phyloP scores from a whole-genome alignment of 176 grass and related monocot species.

The Areca catechu region DNA sequence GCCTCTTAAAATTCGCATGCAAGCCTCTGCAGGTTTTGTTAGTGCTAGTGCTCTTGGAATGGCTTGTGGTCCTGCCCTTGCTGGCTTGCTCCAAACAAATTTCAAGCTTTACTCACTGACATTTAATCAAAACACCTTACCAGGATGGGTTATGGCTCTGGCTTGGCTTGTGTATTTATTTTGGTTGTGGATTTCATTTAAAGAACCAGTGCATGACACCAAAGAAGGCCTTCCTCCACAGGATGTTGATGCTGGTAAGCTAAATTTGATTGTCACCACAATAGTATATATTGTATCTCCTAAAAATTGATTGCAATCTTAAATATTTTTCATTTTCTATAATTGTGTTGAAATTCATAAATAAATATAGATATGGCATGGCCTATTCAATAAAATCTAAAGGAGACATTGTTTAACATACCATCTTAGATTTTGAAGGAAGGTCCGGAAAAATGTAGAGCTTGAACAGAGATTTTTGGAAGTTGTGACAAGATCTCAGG shows the following conservation, averaged over 20 bases:
- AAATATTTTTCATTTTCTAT: too few relatives aligned
- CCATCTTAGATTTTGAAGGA: too few relatives aligned
- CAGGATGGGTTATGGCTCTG: conserved; percentile 79
- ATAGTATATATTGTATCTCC: too few relatives aligned
- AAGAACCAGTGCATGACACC: conserved; percentile 42
- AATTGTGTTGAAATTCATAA: too few relatives aligned
- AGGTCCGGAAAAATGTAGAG: too few relatives aligned
- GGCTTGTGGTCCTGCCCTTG: conserved; percentile 83
- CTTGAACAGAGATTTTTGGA: too few relatives aligned
- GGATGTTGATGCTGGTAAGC: conserved; percentile 39
- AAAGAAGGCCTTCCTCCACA: conserved; percentile 22
- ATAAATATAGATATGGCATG: too few relatives aligned
- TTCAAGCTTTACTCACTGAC: conserved; percentile 60
- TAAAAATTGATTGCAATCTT: too few relatives aligned
- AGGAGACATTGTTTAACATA: too few relatives aligned
- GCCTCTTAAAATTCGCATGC: conserved; percentile 70
- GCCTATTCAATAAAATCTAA: too few relatives aligned
- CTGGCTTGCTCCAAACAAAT: conserved; percentile 65
- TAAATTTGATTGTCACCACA: neutral
- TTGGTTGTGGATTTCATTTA: conserved; percentile 73
- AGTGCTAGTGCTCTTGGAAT: conserved; percentile 95
- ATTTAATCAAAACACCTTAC: conserved; percentile 79
- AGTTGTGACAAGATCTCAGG: too few relatives aligned
- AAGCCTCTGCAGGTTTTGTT: conserved; percentile 89
- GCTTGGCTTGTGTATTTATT: conserved; percentile 62